Base-by-base conservation (phyloP, 208 protist species). In the Leptomonas seymouri region DNA sequence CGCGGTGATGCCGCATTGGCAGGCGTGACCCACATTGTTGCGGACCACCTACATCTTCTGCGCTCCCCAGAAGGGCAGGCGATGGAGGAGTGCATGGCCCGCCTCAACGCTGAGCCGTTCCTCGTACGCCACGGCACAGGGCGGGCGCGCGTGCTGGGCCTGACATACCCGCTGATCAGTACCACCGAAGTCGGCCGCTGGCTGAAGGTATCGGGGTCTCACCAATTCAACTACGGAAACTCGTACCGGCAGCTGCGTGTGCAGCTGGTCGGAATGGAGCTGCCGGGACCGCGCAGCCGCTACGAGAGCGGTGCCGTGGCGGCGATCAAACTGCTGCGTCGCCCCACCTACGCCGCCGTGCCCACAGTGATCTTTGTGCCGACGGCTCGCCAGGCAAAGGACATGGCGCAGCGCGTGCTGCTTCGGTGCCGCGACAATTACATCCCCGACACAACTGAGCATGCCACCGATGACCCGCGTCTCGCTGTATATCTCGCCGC, bases 81-180 rank as follows among this genome's bases (percentile, higher is more conserved):
- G 44, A 64, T 93, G 71, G 91, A 97, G 85, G 85, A 94, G 70
- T 97, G 89, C 66, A 48, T 97, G n/a, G 78, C 91, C 27, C 83
- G 89, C 18, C 80, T 97, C 41, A 78, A 86, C 56, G 64, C 81
- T 3, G 76, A 80, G 50, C 87, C 91, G 7, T 91, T 84, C 60
- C 63, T 94, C 18, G 82, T 89, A 18, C 58, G 82, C 50, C 57
- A 69, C 60, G 87, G 85, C 27, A 44, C 62, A 25, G 49, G 55
- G 1, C 89, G 87, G 0, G 81, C 91, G 20, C 89, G 91, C 41
- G 64, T 97, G 46, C 80, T 97, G 21, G 89, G 86, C 8, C 84
- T 97, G n/a, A 89, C 89, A 1, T 94, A 94, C 62, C 86, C 91
- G 12, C 80, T 94, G n/a, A 93, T 94, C 54, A 94, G 87, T 71